Evolutionary conservation across 2,329 filamentous ascomycete genomes (phyloP), one percentile per base, ranked within the genome.

Genomic region (Colletotrichum sp.): DNA sequence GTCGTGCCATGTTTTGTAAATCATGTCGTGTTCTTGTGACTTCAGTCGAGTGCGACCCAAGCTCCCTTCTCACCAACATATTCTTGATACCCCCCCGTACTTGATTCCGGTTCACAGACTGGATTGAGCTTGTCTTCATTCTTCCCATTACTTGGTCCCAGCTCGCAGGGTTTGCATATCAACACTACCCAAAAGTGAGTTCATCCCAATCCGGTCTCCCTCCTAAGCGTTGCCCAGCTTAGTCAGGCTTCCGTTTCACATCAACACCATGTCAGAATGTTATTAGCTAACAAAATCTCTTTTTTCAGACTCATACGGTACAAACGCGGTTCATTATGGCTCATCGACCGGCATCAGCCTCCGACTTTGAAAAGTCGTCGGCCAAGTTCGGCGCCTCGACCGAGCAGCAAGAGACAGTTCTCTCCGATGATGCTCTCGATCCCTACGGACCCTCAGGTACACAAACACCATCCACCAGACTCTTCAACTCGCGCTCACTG

Each of bases 381-480:
- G 67, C 69, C 29, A 76, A 77, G 38, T 69, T 62, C 36, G 71
- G 68, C 43, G 62, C 69, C 63, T 66, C 76, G 16, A 59, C 76
- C 27, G 78, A 79, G 33, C 78, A 79, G 27, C 70, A 78, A 38
- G 78, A 79, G 54, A 73, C 43, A 12, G 65, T 64, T n/a, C 38
- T 75, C 15, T 34, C 70, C 4, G 69, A 77, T 34, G 76, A 63
- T 73, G 74, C 73, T 21, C 69, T 76, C 33, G 76, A 79, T 55
- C 75, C 79, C 1, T 79, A 79, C 13, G 78, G 79, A 7, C 78
- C 78, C 13, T 73, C 78, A 29, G 78, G 78, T 78, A 76, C 27
- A 38, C 36, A 8, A n/a, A 9, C 36, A 31, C 6, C 15, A 9
- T 9, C 18, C 0, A 9, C 24, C 12, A n/a, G 3, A 15, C 29